A percentile compares a stretch with the other conserved stretches of the same genome.
Conservation (phyloP, 495 filamentous ascomycete species). For the Neurospora pannonica region DNA sequence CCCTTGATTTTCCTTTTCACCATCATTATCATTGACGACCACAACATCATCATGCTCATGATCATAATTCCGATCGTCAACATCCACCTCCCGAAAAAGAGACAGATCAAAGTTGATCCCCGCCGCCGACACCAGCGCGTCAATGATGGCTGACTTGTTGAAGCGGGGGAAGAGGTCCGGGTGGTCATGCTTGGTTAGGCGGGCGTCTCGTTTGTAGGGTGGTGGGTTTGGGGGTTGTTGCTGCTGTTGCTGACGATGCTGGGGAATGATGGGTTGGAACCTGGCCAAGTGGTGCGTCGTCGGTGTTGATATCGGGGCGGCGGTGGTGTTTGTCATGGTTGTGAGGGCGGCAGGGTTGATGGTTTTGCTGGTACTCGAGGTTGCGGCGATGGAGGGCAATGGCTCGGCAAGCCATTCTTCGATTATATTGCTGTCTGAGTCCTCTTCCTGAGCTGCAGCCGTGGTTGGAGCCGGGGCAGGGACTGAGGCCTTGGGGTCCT, state of each 20-base stretch:
- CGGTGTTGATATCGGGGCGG: neutral
- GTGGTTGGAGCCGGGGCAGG: neutral
- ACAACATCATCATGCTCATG: neutral
- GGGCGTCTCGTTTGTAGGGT: neutral
- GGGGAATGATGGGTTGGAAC: neutral
- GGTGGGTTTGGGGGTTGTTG: neutral
- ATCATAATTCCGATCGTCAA: neutral
- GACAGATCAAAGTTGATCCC: neutral
- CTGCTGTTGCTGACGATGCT: neutral
- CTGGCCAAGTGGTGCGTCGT: neutral
- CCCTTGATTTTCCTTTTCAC: neutral
- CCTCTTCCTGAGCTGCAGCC: constrained; percentile 5
- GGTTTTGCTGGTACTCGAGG: neutral
- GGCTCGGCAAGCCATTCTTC: constrained; percentile 25
- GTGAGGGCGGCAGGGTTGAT: neutral
- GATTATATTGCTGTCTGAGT: constrained; percentile 18
- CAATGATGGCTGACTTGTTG: neutral
- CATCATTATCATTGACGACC: neutral
- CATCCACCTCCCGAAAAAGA: neutral
- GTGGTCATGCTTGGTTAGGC: neutral
- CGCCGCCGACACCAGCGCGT: neutral
- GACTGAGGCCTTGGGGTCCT: neutral
- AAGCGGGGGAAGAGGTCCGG: neutral
- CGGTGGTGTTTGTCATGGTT: neutral
- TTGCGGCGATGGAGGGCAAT: neutral